Base-by-base conservation (phyloP, 768 basidiomycete species). In the Russula dissimulans region DNA sequence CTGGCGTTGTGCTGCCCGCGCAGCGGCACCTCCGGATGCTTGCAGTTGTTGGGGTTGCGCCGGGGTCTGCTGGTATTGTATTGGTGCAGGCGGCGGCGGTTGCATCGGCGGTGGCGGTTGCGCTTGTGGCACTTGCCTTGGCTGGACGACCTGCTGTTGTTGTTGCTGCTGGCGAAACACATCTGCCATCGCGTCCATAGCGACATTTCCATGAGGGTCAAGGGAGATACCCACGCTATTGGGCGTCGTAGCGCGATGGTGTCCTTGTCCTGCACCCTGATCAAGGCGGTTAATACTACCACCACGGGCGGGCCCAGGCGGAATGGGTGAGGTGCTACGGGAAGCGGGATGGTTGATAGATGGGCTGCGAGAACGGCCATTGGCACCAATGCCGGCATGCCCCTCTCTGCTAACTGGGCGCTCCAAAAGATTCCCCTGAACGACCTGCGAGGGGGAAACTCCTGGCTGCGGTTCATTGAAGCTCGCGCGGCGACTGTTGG, bases 151-250 rank as follows among this genome's bases (percentile, higher is more conserved):
- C 39, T 65, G 60, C 26, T 67, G 67, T n/a, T 64, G 61, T 17
- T 49, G 67, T 39, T 65, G 68, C 71, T 75, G 69, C 10, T 63
- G 67, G 11, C 62, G 60, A 65, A 75, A 76, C 17, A 67, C 62
- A 62, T 80, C 81, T 14, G 87, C 87, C 83, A 93, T 84, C 43
- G 81, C 79, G 71, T 95, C 94, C 61, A 87, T 83, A 39, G 86
- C 75, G 5, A 95, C 94, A 14, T 85, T 79, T 8, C 93, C 94
- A 59, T 76, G 81, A 0, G 86, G 84, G 64, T 91, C 92, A 3
- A 95, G 76, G 3, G 83, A 80, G 61, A 95, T 95, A 3, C 94
- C 92, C 4, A 91, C 78, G n/a, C 78, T 77, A 59, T 87, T 91
- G 34, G 87, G 87, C 59, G 86, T 90, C 14, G 86, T 77, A n/a